A percentile compares a stretch with the other conserved stretches of the same genome.
Conservation (phyloP, 305 asterid genomes). For the Lippia alba region DNA sequence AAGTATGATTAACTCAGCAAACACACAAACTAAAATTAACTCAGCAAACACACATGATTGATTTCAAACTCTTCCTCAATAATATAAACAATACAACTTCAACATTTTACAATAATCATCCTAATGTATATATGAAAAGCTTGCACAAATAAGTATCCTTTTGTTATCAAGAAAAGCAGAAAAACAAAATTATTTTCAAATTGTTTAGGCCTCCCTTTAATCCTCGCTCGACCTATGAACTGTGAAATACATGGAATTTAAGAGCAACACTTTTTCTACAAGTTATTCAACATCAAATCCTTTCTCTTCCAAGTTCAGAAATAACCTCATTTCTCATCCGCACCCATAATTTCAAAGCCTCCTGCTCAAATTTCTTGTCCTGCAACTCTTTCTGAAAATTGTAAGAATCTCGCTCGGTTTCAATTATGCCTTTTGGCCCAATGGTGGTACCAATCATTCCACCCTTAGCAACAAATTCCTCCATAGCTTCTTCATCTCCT, state of each 20-base stretch:
- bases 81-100: too few relatives aligned
- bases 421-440: slow-evolving; percentile 85
- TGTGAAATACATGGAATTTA: background rate
- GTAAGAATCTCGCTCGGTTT: slow-evolving; percentile 57
- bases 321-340: slow-evolving; percentile 92
- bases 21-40: too few relatives aligned
- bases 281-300: slow-evolving; percentile 74
- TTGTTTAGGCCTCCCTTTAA: too few relatives aligned
- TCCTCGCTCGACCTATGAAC: background rate
- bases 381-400: slow-evolving; percentile 81
- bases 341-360: slow-evolving; percentile 81
- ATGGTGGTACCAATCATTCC: slow-evolving; percentile 93
- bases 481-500: slow-evolving; percentile 87
- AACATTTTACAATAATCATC: too few relatives aligned
- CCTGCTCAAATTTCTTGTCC: slow-evolving; percentile 84
- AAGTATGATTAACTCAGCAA: too few relatives aligned
- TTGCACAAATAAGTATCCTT: too few relatives aligned
- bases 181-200: too few relatives aligned
- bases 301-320: slow-evolving; percentile 82
- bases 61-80: too few relatives aligned
- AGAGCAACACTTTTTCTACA: background rate
- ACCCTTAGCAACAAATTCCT: slow-evolving; percentile 78
- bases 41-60: too few relatives aligned
- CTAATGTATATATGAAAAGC: too few relatives aligned
- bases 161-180: too few relatives aligned